Evolutionary conservation across 1,284 basidiomycete genomes (phyloP).

Genomic region (Rhodotorula sp.): DNA sequence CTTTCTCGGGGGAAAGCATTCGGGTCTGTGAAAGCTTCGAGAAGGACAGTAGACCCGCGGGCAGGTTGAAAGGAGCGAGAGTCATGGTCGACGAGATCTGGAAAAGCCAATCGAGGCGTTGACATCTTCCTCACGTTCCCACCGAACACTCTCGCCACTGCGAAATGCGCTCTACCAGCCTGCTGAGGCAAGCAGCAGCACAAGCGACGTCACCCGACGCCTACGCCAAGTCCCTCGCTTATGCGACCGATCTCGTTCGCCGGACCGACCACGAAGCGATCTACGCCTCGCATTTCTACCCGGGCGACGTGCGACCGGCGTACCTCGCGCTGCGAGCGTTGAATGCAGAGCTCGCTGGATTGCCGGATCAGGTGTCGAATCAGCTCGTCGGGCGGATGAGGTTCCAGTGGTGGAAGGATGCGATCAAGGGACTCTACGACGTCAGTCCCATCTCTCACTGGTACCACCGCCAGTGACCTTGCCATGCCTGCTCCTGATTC

Average conservation of each 20-base stretch:
- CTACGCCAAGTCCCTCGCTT: slow-evolving; percentile 41
- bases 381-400: slow-evolving; percentile 79
- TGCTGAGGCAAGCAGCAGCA: not conserved
- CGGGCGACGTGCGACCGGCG: slow-evolving; percentile 61
- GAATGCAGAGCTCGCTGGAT: slow-evolving; percentile 80
- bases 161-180: not conserved
- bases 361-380: slow-evolving; percentile 77
- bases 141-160: not conserved
- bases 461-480: too few species aligned
- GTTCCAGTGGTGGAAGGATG: slow-evolving; percentile 90
- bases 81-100: too few species aligned
- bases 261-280: slow-evolving; percentile 63
- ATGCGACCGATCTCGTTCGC: slow-evolving; percentile 51
- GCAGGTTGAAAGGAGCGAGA: too few species aligned
- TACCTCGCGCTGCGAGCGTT: slow-evolving; percentile 84
- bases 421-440: slow-evolving; percentile 67
- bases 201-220: not conserved
- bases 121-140: not conserved
- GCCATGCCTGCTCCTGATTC: not conserved
- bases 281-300: slow-evolving; percentile 74
- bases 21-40: too few species aligned
- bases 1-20: too few species aligned
- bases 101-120: not conserved
- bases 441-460: slow-evolving; percentile 54
- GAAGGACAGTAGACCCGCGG: too few species aligned